phyloP scores from a whole-genome alignment of 495 filamentous ascomycete genomes.

The Xylaria cubensis region DNA sequence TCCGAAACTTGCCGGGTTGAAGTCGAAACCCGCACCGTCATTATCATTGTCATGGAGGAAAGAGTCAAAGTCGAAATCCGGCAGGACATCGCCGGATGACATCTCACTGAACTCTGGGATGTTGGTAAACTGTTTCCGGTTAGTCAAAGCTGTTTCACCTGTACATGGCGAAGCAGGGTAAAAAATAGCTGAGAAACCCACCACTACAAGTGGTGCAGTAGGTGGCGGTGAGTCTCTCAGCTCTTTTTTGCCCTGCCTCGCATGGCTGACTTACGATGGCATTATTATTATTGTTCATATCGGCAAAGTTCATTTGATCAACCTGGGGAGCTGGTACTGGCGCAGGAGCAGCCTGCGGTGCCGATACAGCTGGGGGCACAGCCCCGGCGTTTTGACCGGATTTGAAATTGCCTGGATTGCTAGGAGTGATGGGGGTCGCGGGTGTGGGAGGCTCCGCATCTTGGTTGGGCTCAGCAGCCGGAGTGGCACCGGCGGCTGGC shows the following conservation, averaged over 20 bases:
- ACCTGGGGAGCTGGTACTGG: constrained; percentile 57
- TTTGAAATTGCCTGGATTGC: constrained; percentile 70
- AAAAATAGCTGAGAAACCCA: no score
- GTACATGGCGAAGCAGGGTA: no score
- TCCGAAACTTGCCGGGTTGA: constrained; percentile 46
- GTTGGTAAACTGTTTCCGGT: constrained; percentile 32
- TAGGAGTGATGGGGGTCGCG: constrained; percentile 86
- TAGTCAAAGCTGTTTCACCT: not conserved
- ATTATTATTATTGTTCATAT: constrained; percentile 39
- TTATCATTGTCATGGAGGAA: constrained; percentile 70
- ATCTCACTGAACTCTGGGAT: constrained; percentile 67
- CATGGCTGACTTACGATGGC: constrained; percentile 44
- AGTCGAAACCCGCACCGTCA: constrained; percentile 53
- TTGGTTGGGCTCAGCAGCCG: constrained; percentile 74
- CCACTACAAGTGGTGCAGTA: no score
- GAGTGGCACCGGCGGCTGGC: constrained; percentile 71
- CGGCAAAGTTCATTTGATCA: constrained; percentile 47
- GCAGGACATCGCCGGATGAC: constrained; percentile 70
- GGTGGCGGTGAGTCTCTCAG: no score
- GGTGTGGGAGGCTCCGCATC: constrained; percentile 79
- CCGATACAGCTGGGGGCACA: constrained; percentile 50
- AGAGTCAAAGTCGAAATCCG: constrained; percentile 95
- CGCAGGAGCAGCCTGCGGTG: constrained; percentile 50
- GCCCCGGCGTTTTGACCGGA: constrained; percentile 60
- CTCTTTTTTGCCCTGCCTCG: no score